Percentiles rank a stretch among this genome's conserved stretches.
These are phyloP conservation scores for Aurinia saxatilis DNA, from an alignment of 345 rosid species.

Conservation along the genomic window DNA sequence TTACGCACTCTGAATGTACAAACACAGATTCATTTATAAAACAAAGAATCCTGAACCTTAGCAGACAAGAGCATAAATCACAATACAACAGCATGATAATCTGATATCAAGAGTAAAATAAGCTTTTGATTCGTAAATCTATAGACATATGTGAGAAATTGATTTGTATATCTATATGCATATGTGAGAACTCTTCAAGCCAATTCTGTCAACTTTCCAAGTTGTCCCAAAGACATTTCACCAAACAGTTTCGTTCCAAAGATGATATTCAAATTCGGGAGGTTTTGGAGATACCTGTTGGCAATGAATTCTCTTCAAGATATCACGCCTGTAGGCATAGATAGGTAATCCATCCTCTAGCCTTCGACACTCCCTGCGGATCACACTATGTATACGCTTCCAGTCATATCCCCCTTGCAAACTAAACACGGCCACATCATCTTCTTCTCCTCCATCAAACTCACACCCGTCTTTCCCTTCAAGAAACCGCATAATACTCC, in stretches of 20 bases:
- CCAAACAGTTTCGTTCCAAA: neutral
- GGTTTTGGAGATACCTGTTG: slow-evolving; percentile 40
- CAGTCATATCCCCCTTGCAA: slow-evolving; percentile 37
- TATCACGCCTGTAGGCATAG: slow-evolving; percentile 42
- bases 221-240: neutral
- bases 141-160: neutral
- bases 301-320: slow-evolving; percentile 39
- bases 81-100: too few species aligned
- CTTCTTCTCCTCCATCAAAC: neutral
- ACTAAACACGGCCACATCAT: slow-evolving; percentile 28
- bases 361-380: slow-evolving; percentile 67
- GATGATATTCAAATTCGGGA: neutral
- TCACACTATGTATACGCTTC: slow-evolving; percentile 41
- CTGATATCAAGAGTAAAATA: neutral
- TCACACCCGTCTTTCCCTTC: slow-evolving; percentile 22
- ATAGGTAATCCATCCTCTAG: slow-evolving; percentile 73
- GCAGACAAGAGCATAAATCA: neutral
- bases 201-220: neutral
- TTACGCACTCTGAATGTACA: neutral
- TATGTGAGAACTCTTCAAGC: neutral
- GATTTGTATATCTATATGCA: neutral
- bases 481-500: slow-evolving; percentile 38
- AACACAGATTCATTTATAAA: neutral
- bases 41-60: neutral
- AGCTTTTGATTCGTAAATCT: neutral